Evolutionary conservation across 257 asterid species (phyloP).

Genomic region (Nicotiana obtusifolia): DNA sequence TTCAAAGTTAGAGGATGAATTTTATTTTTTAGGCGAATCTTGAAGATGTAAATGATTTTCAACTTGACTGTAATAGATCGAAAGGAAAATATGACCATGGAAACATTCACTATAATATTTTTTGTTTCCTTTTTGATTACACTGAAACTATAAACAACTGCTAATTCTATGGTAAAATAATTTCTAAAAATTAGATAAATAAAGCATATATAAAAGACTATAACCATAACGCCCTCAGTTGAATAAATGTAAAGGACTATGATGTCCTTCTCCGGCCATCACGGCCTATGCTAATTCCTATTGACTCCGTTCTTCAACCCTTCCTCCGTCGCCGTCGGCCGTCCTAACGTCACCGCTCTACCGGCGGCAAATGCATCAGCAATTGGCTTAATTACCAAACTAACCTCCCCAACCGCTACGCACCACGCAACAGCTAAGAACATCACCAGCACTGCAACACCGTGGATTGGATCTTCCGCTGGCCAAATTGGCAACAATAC

Average conservation of each 20-base stretch:
- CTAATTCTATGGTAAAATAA: background rate
- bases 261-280: background rate
- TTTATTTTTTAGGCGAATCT: no score
- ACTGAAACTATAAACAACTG: background rate
- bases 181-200: background rate
- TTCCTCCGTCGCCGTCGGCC: background rate
- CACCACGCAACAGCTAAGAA: conserved; percentile 38
- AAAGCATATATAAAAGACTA: background rate
- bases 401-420: conserved; percentile 42
- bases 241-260: background rate
- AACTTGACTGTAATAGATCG: no score
- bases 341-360: conserved; percentile 9
- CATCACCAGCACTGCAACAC: conserved; percentile 33
- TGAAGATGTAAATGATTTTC: no score
- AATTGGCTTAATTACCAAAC: conserved; percentile 65
- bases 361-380: conserved; percentile 48
- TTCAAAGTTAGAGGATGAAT: no score
- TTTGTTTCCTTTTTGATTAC: background rate
- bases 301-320: background rate
- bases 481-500: conserved; percentile 39
- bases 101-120: background rate
- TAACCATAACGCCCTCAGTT: background rate
- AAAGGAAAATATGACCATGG: background rate
- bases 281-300: conserved; percentile 12
- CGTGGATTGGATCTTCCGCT: conserved; percentile 35